Evolutionary conservation across 73 alveolate species (phyloP).

Genomic region (Effrenium voratum): DNA sequence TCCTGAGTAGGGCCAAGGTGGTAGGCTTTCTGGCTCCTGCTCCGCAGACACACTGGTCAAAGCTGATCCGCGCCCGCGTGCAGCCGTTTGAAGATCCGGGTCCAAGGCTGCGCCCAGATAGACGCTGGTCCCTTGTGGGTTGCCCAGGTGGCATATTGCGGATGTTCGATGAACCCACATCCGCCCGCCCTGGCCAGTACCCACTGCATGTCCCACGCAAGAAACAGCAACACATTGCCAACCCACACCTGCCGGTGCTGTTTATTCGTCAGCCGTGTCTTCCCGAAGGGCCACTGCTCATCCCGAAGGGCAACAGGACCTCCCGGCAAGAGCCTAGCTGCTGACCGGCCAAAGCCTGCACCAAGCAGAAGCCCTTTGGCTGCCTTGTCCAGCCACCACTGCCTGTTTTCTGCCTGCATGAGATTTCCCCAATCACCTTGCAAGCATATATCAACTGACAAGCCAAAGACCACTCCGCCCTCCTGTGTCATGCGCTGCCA

Average conservation of each 20-base stretch:
- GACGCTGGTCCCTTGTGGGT: neutral
- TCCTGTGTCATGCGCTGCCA: neutral
- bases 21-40: neutral
- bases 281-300: neutral
- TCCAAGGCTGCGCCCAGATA: neutral
- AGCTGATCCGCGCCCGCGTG: neutral
- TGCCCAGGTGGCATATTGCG: neutral
- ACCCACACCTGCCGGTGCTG: neutral
- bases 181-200: neutral
- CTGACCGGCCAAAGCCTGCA: neutral
- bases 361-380: neutral
- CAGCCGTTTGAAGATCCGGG: neutral
- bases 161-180: conserved; percentile 17
- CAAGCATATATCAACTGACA: neutral
- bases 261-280: neutral
- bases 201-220: neutral
- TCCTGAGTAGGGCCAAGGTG: neutral
- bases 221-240: neutral
- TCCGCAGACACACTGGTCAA: conserved; percentile 16
- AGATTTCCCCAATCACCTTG: neutral
- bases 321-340: neutral
- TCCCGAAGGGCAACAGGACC: neutral
- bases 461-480: neutral
- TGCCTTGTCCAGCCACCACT: neutral
- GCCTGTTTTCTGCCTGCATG: too few species aligned